phyloP scores from a whole-genome alignment of 2,329 filamentous ascomycete species.

The Myriosclerotinia curreyana region DNA sequence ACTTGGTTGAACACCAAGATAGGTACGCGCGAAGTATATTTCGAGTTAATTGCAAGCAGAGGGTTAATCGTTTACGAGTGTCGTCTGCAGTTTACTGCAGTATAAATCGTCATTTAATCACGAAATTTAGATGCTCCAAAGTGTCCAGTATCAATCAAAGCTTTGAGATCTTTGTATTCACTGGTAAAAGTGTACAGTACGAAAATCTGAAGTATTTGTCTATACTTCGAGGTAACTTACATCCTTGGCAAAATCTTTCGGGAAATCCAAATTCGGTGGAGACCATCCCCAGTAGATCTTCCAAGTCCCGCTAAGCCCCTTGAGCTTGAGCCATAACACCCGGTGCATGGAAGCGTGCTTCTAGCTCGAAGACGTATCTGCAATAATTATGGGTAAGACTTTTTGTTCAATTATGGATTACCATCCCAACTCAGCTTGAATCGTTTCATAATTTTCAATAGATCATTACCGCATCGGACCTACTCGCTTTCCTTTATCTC shows the following conservation, averaged over 20 bases:
- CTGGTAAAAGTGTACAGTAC: not conserved
- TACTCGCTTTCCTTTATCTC: not conserved
- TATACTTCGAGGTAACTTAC: not conserved
- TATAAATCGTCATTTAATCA: not conserved
- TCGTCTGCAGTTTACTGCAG: not conserved
- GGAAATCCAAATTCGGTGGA: not conserved
- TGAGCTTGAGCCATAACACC: not conserved
- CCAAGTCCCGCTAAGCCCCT: not conserved
- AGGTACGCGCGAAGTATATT: conserved; percentile 11
- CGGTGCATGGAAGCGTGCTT: not conserved
- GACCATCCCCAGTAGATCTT: conserved; percentile 1
- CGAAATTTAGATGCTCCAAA: not conserved
- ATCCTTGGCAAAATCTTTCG: not conserved
- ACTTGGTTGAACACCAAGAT: not conserved
- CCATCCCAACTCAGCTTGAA: not conserved
- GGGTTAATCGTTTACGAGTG: conserved; percentile 2
- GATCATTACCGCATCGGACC: not conserved
- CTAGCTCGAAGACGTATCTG: not conserved
- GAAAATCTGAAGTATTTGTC: not conserved
- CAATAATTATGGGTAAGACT: not conserved
- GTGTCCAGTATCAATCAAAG: not conserved
- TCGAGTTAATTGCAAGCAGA: not conserved
- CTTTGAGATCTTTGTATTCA: not conserved
- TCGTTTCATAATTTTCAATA: conserved; percentile 11
- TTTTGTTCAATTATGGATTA: not conserved